phyloP scores from a whole-genome alignment of 768 basidiomycete genomes.

The Tephrocybe sp. region DNA sequence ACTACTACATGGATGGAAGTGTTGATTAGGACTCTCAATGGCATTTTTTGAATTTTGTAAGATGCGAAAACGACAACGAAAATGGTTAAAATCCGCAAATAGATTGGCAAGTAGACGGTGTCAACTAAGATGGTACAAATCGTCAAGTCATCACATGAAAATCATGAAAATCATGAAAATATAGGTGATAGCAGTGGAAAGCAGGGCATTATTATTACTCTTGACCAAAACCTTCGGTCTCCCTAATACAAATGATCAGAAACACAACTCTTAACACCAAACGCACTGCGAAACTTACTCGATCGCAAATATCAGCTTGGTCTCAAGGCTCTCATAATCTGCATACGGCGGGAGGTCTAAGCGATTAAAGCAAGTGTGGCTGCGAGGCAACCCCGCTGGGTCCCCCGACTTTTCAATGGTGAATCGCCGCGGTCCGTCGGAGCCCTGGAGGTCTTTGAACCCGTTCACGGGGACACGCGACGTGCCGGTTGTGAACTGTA shows the following conservation, averaged over 20 bases:
- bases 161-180: background rate
- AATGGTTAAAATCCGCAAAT: too few relatives aligned
- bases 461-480: constrained; percentile 89
- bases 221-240: constrained; percentile 75
- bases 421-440: constrained; percentile 88
- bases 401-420: constrained; percentile 96
- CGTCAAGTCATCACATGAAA: background rate
- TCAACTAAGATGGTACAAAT: constrained; percentile 8
- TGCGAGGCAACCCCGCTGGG: constrained; percentile 81
- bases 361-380: constrained; percentile 93
- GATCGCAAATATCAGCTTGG: constrained; percentile 80
- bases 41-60: too few relatives aligned
- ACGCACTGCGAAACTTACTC: constrained; percentile 48
- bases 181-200: background rate
- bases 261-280: constrained; percentile 2
- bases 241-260: constrained; percentile 34
- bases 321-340: constrained; percentile 83
- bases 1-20: too few relatives aligned
- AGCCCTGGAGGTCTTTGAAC: constrained; percentile 93
- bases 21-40: too few relatives aligned
- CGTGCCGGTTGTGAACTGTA: constrained; percentile 88
- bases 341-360: constrained; percentile 88
- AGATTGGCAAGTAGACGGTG: background rate
- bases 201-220: constrained; percentile 36
- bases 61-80: too few relatives aligned